phyloP scores from a whole-genome alignment of 768 basidiomycete genomes.

The Dacryopinax primogenitus region DNA sequence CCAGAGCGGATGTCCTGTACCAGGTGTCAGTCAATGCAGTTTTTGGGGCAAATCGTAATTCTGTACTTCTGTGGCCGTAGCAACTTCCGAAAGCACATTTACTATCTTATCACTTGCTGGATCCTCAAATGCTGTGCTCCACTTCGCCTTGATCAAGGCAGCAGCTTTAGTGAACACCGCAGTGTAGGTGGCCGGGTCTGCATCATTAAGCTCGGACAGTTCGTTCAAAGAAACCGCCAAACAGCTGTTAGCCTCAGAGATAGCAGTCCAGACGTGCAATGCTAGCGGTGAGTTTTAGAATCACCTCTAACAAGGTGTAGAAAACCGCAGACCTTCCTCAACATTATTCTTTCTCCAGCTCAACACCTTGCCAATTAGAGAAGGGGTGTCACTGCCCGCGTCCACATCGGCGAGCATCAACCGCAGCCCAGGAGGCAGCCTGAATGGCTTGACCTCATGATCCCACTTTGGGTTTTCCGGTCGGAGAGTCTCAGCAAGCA shows the following conservation, averaged over 20 bases:
- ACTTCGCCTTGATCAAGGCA: background rate
- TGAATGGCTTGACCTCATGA: constrained; percentile 51
- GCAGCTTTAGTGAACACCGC: constrained; percentile 7
- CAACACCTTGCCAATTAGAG: constrained; percentile 80
- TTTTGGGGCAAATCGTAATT: constrained; percentile 1
- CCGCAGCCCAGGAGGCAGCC: constrained; percentile 69
- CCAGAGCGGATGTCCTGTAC: constrained; percentile 55
- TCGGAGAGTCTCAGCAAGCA: background rate
- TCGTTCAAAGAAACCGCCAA: constrained; percentile 14
- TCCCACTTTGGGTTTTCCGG: constrained; percentile 65
- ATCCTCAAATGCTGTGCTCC: background rate
- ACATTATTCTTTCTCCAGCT: constrained; percentile 67
- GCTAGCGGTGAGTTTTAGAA: constrained; percentile 9
- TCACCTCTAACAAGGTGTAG: background rate
- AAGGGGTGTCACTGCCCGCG: constrained; percentile 90
- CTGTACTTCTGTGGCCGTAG: constrained; percentile 1
- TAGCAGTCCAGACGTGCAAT: constrained; percentile 18
- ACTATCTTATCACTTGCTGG: constrained; percentile 6
- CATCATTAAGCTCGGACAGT: constrained; percentile 10
- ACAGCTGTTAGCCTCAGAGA: constrained; percentile 17
- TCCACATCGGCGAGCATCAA: constrained; percentile 92
- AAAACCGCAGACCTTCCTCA: constrained; percentile 36
- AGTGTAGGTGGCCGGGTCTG: constrained; percentile 11
- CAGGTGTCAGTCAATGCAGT: background rate
- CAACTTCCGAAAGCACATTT: background rate